phyloP scores from a whole-genome alignment of 306 rosid species.

The Quercus glauca region DNA sequence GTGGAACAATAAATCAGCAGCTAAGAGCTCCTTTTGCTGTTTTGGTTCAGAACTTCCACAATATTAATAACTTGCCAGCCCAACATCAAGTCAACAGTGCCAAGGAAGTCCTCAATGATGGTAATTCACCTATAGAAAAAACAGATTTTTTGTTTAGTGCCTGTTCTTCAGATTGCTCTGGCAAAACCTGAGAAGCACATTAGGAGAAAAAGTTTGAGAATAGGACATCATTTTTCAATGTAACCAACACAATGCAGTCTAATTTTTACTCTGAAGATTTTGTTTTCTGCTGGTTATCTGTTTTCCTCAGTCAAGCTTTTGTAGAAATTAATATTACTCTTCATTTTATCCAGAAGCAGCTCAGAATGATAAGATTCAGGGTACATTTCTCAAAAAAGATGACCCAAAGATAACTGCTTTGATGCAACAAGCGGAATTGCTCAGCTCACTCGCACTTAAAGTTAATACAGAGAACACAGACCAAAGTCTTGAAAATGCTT shows the following conservation, averaged over 20 bases:
- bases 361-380: constrained; percentile 55
- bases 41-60: constrained; percentile 67
- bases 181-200: constrained; percentile 13
- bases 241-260: constrained; percentile 18
- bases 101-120: constrained; percentile 41
- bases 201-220: constrained; percentile 9
- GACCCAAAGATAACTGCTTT: constrained; percentile 78
- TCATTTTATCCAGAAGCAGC: constrained; percentile 39
- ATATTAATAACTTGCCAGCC: constrained; percentile 43
- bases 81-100: constrained; percentile 42
- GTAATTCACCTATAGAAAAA: constrained; percentile 41
- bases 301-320: not conserved
- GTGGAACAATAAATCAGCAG: constrained; percentile 50
- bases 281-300: constrained; percentile 5
- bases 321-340: constrained; percentile 19
- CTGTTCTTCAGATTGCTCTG: constrained; percentile 15
- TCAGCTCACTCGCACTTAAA: constrained; percentile 82
- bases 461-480: constrained; percentile 82
- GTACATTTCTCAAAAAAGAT: constrained; percentile 78
- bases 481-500: constrained; percentile 93
- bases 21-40: constrained; percentile 75
- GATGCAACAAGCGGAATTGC: constrained; percentile 95
- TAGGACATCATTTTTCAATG: constrained; percentile 8
- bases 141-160: constrained; percentile 13
- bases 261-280: constrained; percentile 1